phyloP scores from a whole-genome alignment of 371 early-diverging fungal species.

The Lichtheimia ramosa region DNA sequence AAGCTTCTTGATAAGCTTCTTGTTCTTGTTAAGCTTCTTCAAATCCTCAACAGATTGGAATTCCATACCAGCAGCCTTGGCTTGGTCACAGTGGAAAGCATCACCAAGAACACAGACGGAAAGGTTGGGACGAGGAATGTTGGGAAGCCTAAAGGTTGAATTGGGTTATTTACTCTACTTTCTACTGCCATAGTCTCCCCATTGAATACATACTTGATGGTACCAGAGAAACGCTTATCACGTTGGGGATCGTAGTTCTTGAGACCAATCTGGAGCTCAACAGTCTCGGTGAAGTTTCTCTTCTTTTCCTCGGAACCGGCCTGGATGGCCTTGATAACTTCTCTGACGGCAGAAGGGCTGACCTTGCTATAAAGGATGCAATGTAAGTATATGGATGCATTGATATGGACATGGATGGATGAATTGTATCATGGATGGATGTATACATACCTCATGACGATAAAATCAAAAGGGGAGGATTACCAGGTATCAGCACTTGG shows the following conservation, averaged over 20 bases:
- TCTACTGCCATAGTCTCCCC: not conserved
- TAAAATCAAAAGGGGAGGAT: not conserved
- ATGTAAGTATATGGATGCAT: not conserved
- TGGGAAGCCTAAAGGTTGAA: constrained; percentile 15
- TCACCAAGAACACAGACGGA: constrained; percentile 96
- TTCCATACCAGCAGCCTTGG: constrained; percentile 90
- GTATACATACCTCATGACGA: constrained; percentile 4
- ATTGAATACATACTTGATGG: constrained; percentile 63
- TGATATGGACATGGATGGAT: constrained; percentile 2
- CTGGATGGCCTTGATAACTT: constrained; percentile 70
- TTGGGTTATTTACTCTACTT: no score
- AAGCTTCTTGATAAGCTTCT: constrained; percentile 98
- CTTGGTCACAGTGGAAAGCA: constrained; percentile 93
- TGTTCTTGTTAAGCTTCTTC: constrained; percentile 99
- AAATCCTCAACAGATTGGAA: constrained; percentile 96
- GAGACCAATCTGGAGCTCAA: constrained; percentile 97
- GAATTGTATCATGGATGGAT: constrained; percentile 7
- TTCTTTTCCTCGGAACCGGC: constrained; percentile 82
- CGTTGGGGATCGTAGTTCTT: constrained; percentile 99
- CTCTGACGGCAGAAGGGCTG: constrained; percentile 87
- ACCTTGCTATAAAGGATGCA: constrained; percentile 69
- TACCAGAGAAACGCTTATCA: constrained; percentile 99
- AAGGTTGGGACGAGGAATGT: constrained; percentile 89
- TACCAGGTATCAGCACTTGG: no score
- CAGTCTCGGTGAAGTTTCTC: constrained; percentile 94